Evolutionary conservation across 495 filamentous ascomycete species (phyloP).

Genomic region (Bathelium albidoporum): DNA sequence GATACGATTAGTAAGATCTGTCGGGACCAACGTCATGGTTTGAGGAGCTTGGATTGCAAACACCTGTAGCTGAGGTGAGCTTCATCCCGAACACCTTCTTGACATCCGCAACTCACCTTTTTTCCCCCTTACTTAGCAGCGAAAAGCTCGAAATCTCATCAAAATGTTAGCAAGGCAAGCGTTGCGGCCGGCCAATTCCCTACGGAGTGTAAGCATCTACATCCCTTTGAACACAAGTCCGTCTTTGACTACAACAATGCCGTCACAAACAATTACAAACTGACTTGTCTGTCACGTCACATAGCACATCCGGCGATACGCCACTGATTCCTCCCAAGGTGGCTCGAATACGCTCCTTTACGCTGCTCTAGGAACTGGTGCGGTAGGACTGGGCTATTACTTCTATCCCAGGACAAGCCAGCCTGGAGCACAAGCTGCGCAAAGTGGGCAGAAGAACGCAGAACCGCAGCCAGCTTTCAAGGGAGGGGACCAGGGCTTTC

Average conservation of each 20-base stretch:
- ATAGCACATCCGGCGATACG: constrained; percentile 34
- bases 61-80: too few species aligned
- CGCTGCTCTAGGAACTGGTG: constrained; percentile 18
- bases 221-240: neutral
- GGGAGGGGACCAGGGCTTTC: constrained; percentile 78
- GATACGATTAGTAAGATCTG: neutral
- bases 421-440: constrained; percentile 8
- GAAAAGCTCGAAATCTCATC: neutral
- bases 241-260: neutral
- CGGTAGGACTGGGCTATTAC: constrained; percentile 23
- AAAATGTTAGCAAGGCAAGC: constrained; percentile 26
- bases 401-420: constrained; percentile 16
- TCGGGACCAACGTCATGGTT: neutral
- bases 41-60: too few species aligned
- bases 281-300: too few species aligned
- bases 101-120: neutral
- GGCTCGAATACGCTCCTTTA: constrained; percentile 20
- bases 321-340: constrained; percentile 24
- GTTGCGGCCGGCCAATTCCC: constrained; percentile 22
- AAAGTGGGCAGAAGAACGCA: constrained; percentile 14
- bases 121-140: neutral
- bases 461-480: constrained; percentile 51
- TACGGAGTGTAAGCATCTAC: constrained; percentile 18
- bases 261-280: too few species aligned
- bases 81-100: too few species aligned